Conservation (phyloP, 495 filamentous ascomycete genomes). For the Schizothecium vesticola region DNA sequence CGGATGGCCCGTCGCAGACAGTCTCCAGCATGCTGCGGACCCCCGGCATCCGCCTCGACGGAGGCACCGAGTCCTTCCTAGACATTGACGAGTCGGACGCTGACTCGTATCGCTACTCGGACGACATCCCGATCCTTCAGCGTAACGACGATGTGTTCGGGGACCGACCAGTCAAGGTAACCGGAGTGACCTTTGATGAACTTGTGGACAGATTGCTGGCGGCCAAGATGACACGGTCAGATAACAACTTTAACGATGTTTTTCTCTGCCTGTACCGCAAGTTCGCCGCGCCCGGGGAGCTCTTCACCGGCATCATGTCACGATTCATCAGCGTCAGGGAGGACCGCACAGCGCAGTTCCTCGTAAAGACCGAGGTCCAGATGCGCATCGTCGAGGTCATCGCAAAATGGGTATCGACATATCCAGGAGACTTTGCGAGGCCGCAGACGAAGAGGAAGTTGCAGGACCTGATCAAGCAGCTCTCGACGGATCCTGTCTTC, state of each 20-base stretch:
- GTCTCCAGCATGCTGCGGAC: constrained; percentile 43
- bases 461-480: constrained; percentile 60
- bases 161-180: constrained; percentile 46
- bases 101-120: constrained; percentile 49
- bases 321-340: constrained; percentile 66
- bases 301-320: constrained; percentile 66
- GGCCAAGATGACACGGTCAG: constrained; percentile 74
- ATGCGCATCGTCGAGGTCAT: constrained; percentile 76
- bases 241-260: constrained; percentile 76
- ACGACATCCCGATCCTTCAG: constrained; percentile 57
- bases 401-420: constrained; percentile 81
- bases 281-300: constrained; percentile 73
- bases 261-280: constrained; percentile 95
- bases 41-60: constrained; percentile 41
- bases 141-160: constrained; percentile 46
- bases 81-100: constrained; percentile 57
- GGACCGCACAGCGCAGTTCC: constrained; percentile 53
- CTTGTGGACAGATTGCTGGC: constrained; percentile 80
- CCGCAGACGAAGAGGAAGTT: constrained; percentile 66
- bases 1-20: constrained; percentile 34
- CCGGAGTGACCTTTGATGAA: constrained; percentile 75
- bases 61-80: constrained; percentile 47
- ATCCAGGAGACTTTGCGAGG: constrained; percentile 88
- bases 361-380: constrained; percentile 72
- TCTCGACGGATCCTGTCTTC: constrained; percentile 69